These are phyloP conservation scores for Neofusicoccum sp. DNA, from an alignment of 2,329 filamentous ascomycete genomes.

Conservation along the genomic window DNA sequence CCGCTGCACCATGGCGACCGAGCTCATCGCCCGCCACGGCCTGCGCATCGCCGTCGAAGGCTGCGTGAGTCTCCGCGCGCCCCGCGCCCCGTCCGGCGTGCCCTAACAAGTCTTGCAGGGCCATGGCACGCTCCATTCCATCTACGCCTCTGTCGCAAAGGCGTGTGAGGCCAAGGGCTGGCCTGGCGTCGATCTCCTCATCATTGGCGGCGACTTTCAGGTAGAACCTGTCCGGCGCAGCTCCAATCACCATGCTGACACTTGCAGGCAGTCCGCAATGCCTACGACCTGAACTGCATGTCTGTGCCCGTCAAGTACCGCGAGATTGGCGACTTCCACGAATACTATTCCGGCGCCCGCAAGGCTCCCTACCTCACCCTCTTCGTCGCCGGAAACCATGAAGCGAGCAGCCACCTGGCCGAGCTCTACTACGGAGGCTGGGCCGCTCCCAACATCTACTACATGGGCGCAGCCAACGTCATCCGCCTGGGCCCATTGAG, in stretches of 20 bases:
- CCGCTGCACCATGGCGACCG: not conserved
- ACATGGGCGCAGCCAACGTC: constrained; percentile 89
- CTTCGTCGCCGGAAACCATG: constrained; percentile 93
- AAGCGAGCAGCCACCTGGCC: constrained; percentile 84
- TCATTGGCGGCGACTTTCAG: constrained; percentile 96
- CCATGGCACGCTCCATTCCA: constrained; percentile 86
- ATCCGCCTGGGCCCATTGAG: constrained; percentile 78
- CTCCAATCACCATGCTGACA: constrained; percentile 24
- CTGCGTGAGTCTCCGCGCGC: constrained; percentile 60
- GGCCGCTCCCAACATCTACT: constrained; percentile 97
- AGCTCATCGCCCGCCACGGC: not conserved
- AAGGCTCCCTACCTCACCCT: constrained; percentile 84
- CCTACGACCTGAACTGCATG: constrained; percentile 82
- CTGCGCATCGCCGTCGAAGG: constrained; percentile 81
- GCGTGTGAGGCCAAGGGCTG: constrained; percentile 71
- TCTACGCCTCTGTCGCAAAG: constrained; percentile 75
- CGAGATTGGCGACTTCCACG: constrained; percentile 84
- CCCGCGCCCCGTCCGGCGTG: not conserved
- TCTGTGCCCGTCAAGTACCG: constrained; percentile 87
- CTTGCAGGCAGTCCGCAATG: constrained; percentile 76
- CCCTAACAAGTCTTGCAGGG: constrained; percentile 54
- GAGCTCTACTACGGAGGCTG: constrained; percentile 96
- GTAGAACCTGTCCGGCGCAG: constrained; percentile 41
- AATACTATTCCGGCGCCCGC: constrained; percentile 81
- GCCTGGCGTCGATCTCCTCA: constrained; percentile 77